These are phyloP conservation scores for Fusarium phyllophilum DNA, from an alignment of 2,329 filamentous ascomycete species.

Conservation along the genomic window DNA sequence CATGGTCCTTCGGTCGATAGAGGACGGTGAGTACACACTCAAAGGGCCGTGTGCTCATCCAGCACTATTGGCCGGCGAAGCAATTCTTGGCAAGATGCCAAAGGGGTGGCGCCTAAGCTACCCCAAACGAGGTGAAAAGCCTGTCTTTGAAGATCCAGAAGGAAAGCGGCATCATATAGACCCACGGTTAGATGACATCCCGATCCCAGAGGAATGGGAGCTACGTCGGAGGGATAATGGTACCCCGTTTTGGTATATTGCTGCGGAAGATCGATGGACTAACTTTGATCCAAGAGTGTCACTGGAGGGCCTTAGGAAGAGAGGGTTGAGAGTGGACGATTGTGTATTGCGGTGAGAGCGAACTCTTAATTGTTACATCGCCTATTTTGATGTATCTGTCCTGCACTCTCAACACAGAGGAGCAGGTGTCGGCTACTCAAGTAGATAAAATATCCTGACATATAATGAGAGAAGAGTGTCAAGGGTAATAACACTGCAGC, in stretches of 20 bases:
- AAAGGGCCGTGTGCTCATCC: background rate
- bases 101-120: background rate
- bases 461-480: background rate
- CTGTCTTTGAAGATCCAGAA: background rate
- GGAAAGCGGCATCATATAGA: background rate
- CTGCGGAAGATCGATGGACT: background rate
- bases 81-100: background rate
- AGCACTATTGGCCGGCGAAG: background rate
- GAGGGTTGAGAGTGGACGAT: background rate
- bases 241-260: background rate
- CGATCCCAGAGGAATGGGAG: background rate
- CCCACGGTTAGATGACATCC: background rate
- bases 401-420: too few relatives aligned
- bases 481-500: rapidly evolving
- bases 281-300: background rate
- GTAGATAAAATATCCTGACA: too few relatives aligned
- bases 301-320: background rate
- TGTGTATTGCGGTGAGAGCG: background rate
- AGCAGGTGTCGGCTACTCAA: too few relatives aligned
- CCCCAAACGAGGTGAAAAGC: background rate
- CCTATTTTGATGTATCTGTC: background rate
- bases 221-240: background rate
- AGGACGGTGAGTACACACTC: background rate
- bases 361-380: too few relatives aligned
- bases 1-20: background rate